phyloP scores from a whole-genome alignment of 352 stramenopile species.

The Pythium aristosporum region DNA sequence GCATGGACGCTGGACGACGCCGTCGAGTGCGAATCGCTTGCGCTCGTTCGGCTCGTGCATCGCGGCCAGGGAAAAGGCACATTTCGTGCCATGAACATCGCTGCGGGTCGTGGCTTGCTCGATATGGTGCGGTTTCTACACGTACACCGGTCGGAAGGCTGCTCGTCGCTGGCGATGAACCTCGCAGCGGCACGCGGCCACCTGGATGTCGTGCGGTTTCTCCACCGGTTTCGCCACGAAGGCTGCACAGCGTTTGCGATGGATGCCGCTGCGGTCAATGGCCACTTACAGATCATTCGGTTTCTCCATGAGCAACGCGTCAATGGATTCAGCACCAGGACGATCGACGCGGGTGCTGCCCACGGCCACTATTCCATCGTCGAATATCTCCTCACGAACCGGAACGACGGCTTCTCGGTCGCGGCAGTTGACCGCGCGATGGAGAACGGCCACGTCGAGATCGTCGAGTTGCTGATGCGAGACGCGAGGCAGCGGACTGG shows the following conservation, averaged over 20 bases:
- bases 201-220: constrained; percentile 37
- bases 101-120: constrained; percentile 17
- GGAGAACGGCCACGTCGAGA: constrained; percentile 33
- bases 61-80: background rate
- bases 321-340: constrained; percentile 10
- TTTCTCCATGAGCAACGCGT: constrained; percentile 11
- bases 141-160: constrained; percentile 33
- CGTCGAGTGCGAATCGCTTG: constrained; percentile 15
- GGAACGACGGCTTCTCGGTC: constrained; percentile 34
- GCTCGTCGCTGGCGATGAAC: constrained; percentile 42
- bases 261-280: constrained; percentile 32
- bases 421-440: constrained; percentile 41
- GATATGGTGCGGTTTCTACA: constrained; percentile 39
- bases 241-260: constrained; percentile 34
- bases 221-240: constrained; percentile 33
- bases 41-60: constrained; percentile 20
- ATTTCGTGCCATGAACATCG: constrained; percentile 25
- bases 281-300: constrained; percentile 24
- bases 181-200: constrained; percentile 36
- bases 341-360: constrained; percentile 21
- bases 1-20: constrained; percentile 30
- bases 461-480: constrained; percentile 36
- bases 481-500: background rate
- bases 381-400: constrained; percentile 36
- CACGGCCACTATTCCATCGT: constrained; percentile 27